Evolutionary conservation across 75 land plant species (phyloP), one percentile per base, ranked within the genome.

Genomic region (Pseudotsuga menziesii): DNA sequence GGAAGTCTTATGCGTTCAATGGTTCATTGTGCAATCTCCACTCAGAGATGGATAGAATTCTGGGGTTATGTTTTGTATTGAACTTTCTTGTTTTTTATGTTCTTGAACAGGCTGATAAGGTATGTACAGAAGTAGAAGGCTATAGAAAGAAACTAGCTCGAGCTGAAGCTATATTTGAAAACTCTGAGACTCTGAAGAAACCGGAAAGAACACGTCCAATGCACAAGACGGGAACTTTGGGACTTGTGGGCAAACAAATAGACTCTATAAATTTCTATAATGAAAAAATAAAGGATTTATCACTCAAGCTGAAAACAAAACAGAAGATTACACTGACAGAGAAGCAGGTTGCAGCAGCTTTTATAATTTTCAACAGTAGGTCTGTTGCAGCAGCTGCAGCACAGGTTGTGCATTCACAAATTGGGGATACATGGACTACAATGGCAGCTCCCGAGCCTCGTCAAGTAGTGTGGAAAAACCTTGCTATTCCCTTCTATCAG

Each of bases 371-470:
- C 79, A 94, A 83, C 70, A 82, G 58, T 59, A 79, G 92, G 78
- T 74, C 80, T 27, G 83, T 91, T 75, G 97, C 99, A 35, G 83
- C 91, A 4, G 83, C 86, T 63, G 95, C 98, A 54, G 73, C 89
- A 26, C 98, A 95, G 83, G 86, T 78, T 17, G 73, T 96, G 13
- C 94, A 93, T 70, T 78, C 88, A 4, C 90, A 78, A 23, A 78
- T 77, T 69, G 84, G 85, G 9, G 85, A 90, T 64, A 67, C 70
- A 17, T 96, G 99, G 99, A 85, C 87, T 5, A 89, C 86, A 14
- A 77, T 54, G 14, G 86, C 91, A 27, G 99, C 99, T 64, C 94
- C 97, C 5, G 98, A 96, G 76, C 85, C 99, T 13, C 84, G 99
- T 13, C 86, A 91, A 64, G 72, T 96, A 11, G 22, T 92, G 13